These are phyloP conservation scores for Pythium scleroteichum DNA, from an alignment of 352 stramenopile species.

Conservation along the genomic window DNA sequence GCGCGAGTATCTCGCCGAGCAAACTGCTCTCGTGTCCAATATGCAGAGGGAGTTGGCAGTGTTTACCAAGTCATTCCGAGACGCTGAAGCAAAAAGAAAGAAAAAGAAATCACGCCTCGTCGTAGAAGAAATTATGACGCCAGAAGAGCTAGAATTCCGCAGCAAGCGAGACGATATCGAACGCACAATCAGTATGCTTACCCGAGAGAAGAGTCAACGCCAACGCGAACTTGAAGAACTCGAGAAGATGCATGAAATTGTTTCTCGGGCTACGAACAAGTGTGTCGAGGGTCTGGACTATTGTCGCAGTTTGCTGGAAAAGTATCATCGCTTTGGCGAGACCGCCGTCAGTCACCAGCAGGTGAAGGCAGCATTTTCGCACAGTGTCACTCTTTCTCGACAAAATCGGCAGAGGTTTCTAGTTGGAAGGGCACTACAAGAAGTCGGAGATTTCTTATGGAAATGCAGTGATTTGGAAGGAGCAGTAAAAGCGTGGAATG, in stretches of 20 bases:
- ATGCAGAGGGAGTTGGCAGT: slow-evolving; percentile 33
- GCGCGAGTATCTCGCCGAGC: slow-evolving; percentile 46
- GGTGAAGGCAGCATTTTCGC: slow-evolving; percentile 43
- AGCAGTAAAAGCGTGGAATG: slow-evolving; percentile 69
- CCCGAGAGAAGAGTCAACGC: slow-evolving; percentile 13
- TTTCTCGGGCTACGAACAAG: slow-evolving; percentile 54
- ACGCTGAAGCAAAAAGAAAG: slow-evolving; percentile 73
- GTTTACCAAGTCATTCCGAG: slow-evolving; percentile 53
- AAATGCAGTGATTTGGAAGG: slow-evolving; percentile 35
- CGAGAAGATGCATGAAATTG: slow-evolving; percentile 22
- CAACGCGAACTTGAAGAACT: slow-evolving; percentile 24
- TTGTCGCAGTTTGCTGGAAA: slow-evolving; percentile 48
- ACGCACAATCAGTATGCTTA: slow-evolving; percentile 33
- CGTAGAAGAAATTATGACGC: slow-evolving; percentile 61
- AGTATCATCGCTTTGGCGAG: slow-evolving; percentile 34
- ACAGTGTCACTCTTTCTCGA: slow-evolving; percentile 52
- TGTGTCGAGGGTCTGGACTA: slow-evolving; percentile 54
- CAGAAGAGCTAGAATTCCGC: slow-evolving; percentile 65
- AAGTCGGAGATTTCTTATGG: slow-evolving; percentile 76
- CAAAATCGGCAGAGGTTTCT: slow-evolving; percentile 71
- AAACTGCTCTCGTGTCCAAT: slow-evolving; percentile 33
- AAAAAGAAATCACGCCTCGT: slow-evolving; percentile 84
- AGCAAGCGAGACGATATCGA: slow-evolving; percentile 43
- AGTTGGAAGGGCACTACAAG: slow-evolving; percentile 60
- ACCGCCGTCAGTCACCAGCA: slow-evolving; percentile 24